Evolutionary conservation across 306 rosid genomes (phyloP), one percentile per base, ranked within the genome.

Genomic region (Delonix regia): DNA sequence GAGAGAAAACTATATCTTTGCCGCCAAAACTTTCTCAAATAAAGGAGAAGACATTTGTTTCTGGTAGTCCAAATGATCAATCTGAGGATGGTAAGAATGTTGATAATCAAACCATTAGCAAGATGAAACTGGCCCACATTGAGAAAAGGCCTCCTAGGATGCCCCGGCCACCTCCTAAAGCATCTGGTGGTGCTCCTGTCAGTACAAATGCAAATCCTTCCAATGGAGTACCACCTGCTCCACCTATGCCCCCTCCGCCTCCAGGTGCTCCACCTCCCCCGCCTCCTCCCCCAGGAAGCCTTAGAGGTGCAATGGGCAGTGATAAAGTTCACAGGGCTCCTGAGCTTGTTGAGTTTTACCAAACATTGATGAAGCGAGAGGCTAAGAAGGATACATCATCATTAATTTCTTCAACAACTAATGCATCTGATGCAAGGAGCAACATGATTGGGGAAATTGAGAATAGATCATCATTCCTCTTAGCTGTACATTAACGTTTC

Each of bases 391-490:
- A 96, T 65, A 86, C 96, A 56, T 71, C 96, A 11, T 80, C 92
- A 4, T 72, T 93, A 71, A 67, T 85, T 78, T 91, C 97, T 81
- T 80, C 93, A 71, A 75, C 89, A 64, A 85, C 92, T 33, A 90
- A 87, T 79, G 86, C 90, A 67, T 87, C 96, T 45, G 94, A 91
- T 84, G 98, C 92, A 6, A 90, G 90, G 83, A 96, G 91, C 90
- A 96, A 91, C 85, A 91, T 96, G 98, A 96, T 96, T 73, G 97
- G 98, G 38, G 99, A 96, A 87, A 96, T 96, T 73, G 93, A 89
- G 70, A 93, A 96, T 78, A 85, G 88, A 89, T 93, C 98, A 83
- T 56, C 99, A 52, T 96, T 96, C 92, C 97, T 96, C 78, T 73
- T 96, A 82, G 99, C 99, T 57, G 99, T 96, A 80, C 18, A 92